Conservation (phyloP, 345 rosid genomes). For the Eucalyptus sp. region DNA sequence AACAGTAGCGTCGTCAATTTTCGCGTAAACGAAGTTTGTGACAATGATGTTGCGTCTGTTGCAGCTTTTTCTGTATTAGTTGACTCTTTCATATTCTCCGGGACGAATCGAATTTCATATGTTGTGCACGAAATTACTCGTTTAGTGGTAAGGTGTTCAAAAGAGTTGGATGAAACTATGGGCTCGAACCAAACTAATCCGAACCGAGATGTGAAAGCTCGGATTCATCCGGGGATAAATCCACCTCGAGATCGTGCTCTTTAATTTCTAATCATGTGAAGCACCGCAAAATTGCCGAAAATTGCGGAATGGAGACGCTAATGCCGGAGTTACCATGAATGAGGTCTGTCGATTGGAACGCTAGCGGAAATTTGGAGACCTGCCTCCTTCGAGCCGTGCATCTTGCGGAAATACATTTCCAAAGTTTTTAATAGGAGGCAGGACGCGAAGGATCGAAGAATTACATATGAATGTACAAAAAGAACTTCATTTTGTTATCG, state of each 20-base stretch:
- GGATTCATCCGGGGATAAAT: background rate
- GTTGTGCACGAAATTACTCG: background rate
- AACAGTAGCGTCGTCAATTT: background rate
- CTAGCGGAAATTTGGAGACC: no score
- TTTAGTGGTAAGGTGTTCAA: background rate
- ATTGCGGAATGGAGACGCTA: no score
- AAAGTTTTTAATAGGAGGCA: no score
- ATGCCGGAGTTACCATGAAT: no score
- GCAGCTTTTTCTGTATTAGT: background rate
- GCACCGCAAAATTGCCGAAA: no score
- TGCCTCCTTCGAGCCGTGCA: no score
- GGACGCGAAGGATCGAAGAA: no score
- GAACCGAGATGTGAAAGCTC: background rate
- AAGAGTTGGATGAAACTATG: background rate
- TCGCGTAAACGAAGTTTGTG: background rate
- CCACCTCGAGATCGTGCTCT: no score
- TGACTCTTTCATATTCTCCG: background rate
- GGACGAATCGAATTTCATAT: background rate
- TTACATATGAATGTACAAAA: no score
- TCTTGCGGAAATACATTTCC: background rate
- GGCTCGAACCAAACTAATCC: background rate
- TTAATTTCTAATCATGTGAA: no score
- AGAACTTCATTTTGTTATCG: no score
- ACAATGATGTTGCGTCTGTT: background rate
- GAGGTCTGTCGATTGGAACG: no score